Evolutionary conservation across 1,139 yeast genomes (phyloP).

Genomic region (Yamadazyma triangularis): DNA sequence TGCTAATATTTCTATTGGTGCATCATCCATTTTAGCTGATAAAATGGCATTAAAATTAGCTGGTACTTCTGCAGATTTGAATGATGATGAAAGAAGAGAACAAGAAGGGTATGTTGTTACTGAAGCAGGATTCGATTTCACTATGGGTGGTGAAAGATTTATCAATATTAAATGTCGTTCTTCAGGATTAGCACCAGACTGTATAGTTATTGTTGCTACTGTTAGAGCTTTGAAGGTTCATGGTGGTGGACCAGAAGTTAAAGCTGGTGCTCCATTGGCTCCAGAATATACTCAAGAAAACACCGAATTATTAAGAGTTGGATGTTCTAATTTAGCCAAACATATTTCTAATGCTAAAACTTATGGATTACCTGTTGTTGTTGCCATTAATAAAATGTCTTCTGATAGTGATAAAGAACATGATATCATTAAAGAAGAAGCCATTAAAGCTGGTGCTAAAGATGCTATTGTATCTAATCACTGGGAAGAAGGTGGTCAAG

Average conservation of each 20-base stretch:
- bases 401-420: slow-evolving; percentile 83
- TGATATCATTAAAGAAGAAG: slow-evolving; percentile 75
- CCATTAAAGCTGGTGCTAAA: slow-evolving; percentile 88
- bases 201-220: slow-evolving; percentile 93
- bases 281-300: slow-evolving; percentile 83
- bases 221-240: slow-evolving; percentile 96
- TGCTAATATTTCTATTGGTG: slow-evolving; percentile 97
- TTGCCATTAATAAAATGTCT: slow-evolving; percentile 90
- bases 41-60: slow-evolving; percentile 91
- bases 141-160: slow-evolving; percentile 99
- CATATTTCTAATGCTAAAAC: slow-evolving; percentile 84
- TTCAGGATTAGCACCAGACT: slow-evolving; percentile 87
- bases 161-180: slow-evolving; percentile 94
- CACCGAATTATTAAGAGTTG: slow-evolving; percentile 73
- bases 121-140: slow-evolving; percentile 98
- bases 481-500: slow-evolving; percentile 98
- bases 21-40: slow-evolving; percentile 92
- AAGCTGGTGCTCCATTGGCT: slow-evolving; percentile 91
- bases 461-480: slow-evolving; percentile 95
- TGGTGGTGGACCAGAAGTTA: slow-evolving; percentile 98
- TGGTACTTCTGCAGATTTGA: slow-evolving; percentile 54
- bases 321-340: slow-evolving; percentile 87
- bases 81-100: slow-evolving; percentile 48
- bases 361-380: slow-evolving; percentile 91
- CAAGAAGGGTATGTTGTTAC: slow-evolving; percentile 91